phyloP scores from a whole-genome alignment of 768 basidiomycete species.

The Amanita fuliginea region DNA sequence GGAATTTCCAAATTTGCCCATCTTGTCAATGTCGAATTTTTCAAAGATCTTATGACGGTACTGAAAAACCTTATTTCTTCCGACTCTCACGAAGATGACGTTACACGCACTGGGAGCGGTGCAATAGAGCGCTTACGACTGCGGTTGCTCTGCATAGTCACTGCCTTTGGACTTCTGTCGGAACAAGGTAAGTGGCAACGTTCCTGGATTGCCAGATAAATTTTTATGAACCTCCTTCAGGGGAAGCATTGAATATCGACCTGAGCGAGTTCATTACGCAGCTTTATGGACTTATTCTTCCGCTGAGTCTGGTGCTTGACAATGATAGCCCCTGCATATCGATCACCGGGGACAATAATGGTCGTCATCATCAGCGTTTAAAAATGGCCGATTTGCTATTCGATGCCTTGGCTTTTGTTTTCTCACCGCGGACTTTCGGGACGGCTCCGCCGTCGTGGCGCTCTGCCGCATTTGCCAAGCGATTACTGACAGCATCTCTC shows the following conservation, averaged over 20 bases:
- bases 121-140: constrained; percentile 35
- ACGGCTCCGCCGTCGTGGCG: constrained; percentile 54
- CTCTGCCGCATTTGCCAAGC: constrained; percentile 87
- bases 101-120: constrained; percentile 19
- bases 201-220: background rate
- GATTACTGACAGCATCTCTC: constrained; percentile 71
- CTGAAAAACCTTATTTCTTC: constrained; percentile 67
- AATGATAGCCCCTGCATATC: constrained; percentile 39
- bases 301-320: constrained; percentile 55
- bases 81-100: constrained; percentile 29
- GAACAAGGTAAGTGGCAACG: constrained; percentile 59
- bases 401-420: constrained; percentile 70
- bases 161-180: constrained; percentile 93
- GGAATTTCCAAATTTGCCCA: constrained; percentile 93
- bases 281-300: constrained; percentile 74
- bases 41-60: constrained; percentile 86
- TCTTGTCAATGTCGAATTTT: constrained; percentile 97
- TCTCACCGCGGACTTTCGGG: constrained; percentile 59
- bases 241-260: constrained; percentile 97
- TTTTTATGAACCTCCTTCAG: constrained; percentile 27
- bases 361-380: constrained; percentile 8
- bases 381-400: constrained; percentile 69
- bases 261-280: constrained; percentile 78
- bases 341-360: constrained; percentile 4
- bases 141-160: constrained; percentile 78